Percentiles rank a stretch among this genome's conserved stretches.
phyloP scores from a whole-genome alignment of 1,284 basidiomycete species.

The Trichosporon coremiiforme region DNA sequence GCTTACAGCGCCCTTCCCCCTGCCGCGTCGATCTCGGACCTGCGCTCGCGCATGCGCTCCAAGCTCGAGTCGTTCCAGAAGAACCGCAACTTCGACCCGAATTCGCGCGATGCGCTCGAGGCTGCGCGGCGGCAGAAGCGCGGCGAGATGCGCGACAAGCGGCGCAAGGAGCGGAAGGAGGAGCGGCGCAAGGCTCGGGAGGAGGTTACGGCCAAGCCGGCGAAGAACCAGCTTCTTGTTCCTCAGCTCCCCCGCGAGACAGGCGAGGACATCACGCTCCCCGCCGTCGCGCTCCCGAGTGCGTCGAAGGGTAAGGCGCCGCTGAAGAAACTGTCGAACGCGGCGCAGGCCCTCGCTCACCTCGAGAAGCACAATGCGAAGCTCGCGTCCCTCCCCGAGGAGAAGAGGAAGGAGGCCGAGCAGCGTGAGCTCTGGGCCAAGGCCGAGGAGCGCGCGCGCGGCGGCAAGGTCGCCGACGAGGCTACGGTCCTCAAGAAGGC shows the following conservation, averaged over 20 bases:
- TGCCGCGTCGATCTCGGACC: slow-evolving; percentile 67
- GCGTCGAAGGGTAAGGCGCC: slow-evolving; percentile 59
- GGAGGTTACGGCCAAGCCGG: slow-evolving; percentile 47
- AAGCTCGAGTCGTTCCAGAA: slow-evolving; percentile 67
- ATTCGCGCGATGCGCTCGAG: slow-evolving; percentile 71
- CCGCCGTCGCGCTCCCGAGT: slow-evolving; percentile 61
- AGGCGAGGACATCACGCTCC: slow-evolving; percentile 68
- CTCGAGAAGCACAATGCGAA: slow-evolving; percentile 72
- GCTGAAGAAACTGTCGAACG: slow-evolving; percentile 66
- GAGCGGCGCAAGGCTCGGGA: slow-evolving; percentile 66
- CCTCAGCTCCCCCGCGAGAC: slow-evolving; percentile 48
- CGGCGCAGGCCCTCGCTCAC: slow-evolving; percentile 77
- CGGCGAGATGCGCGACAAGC: slow-evolving; percentile 76
- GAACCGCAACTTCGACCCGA: slow-evolving; percentile 56
- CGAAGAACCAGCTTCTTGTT: slow-evolving; percentile 71
- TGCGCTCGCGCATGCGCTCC: slow-evolving; percentile 75
- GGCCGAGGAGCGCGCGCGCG: slow-evolving; percentile 77
- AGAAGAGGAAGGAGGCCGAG: slow-evolving; percentile 73
- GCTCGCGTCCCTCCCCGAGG: slow-evolving; percentile 70
- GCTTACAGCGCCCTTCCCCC: slow-evolving; percentile 66
- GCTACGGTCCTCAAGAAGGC: slow-evolving; percentile 82
- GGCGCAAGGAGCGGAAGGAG: slow-evolving; percentile 80
- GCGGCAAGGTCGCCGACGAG: slow-evolving; percentile 83
- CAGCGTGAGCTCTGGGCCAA: slow-evolving; percentile 84
- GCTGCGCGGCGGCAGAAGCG: slow-evolving; percentile 74